These are phyloP conservation scores for Eucalyptus lansdowneana DNA, from an alignment of 345 rosid genomes.

Conservation along the genomic window DNA sequence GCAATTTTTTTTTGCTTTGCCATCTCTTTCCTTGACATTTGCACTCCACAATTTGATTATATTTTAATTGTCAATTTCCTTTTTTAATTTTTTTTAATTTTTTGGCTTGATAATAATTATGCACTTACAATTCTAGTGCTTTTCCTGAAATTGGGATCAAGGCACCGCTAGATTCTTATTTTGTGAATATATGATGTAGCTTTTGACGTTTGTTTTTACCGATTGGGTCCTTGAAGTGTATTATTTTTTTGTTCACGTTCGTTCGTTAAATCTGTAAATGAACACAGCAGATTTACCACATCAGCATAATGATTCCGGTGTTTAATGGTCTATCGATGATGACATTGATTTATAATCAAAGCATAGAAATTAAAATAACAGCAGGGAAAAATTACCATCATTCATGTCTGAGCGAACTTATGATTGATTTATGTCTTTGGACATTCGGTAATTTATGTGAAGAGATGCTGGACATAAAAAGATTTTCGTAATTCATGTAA, in stretches of 20 bases:
- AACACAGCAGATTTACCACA: background rate
- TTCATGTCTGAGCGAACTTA: background rate
- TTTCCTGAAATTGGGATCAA: background rate
- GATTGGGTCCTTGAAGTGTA: background rate
- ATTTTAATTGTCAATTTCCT: background rate
- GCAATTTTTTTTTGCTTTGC: conserved; percentile 35
- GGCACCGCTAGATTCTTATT: background rate
- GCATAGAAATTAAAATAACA: background rate
- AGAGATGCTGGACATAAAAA: background rate
- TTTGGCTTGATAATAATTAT: background rate
- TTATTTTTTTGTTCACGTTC: background rate
- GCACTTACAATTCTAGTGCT: background rate
- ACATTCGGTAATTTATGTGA: background rate
- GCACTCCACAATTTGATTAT: background rate
- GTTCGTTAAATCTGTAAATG: background rate
- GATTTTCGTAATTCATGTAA: background rate
- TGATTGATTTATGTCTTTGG: background rate
- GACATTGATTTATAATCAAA: background rate
- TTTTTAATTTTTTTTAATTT: background rate
- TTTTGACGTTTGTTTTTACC: background rate
- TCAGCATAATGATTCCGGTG: background rate
- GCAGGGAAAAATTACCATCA: background rate
- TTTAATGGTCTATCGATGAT: background rate
- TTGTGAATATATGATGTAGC: background rate
- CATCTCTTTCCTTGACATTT: background rate